These are phyloP conservation scores for Barnettozyma wickerhamii DNA, from an alignment of 805 yeast genomes.

Conservation along the genomic window DNA sequence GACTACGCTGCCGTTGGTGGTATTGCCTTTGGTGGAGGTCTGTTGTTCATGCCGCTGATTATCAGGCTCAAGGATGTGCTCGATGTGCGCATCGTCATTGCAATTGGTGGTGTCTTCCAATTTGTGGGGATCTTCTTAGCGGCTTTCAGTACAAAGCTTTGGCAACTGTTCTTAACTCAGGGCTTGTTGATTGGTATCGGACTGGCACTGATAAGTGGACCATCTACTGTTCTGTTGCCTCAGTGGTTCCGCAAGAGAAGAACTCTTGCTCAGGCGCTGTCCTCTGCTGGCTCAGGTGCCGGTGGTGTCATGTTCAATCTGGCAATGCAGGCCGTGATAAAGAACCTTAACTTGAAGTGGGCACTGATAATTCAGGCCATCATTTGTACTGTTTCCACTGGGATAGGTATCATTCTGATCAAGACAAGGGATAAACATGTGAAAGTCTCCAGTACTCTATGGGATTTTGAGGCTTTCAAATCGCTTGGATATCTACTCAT, in stretches of 20 bases:
- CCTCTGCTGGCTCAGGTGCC: slow-evolving; percentile 35
- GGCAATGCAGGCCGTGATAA: slow-evolving; percentile 27
- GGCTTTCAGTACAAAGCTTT: slow-evolving; percentile 47
- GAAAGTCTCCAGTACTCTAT: slow-evolving; percentile 31
- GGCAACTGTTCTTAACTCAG: slow-evolving; percentile 66
- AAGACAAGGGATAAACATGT: slow-evolving; percentile 34
- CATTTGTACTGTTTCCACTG: slow-evolving; percentile 30
- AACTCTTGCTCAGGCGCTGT: slow-evolving; percentile 39
- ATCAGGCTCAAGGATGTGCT: slow-evolving; percentile 38
- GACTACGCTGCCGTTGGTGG: slow-evolving; percentile 69
- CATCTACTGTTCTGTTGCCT: slow-evolving; percentile 57
- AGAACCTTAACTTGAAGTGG: slow-evolving; percentile 25
- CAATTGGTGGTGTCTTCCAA: slow-evolving; percentile 46
- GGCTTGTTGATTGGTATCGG: slow-evolving; percentile 55
- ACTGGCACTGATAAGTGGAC: slow-evolving; percentile 37
- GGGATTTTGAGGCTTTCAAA: slow-evolving; percentile 37
- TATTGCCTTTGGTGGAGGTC: slow-evolving; percentile 42
- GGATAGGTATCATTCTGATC: slow-evolving; percentile 29
- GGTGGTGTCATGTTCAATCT: slow-evolving; percentile 40
- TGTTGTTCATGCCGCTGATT: slow-evolving; percentile 56
- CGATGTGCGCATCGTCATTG: slow-evolving; percentile 40
- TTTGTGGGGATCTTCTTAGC: slow-evolving; percentile 37
- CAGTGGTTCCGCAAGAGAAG: slow-evolving; percentile 65
- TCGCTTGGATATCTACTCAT: slow-evolving; percentile 41
- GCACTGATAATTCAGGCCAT: slow-evolving; percentile 32